phyloP scores from a whole-genome alignment of 2,329 filamentous ascomycete species.

The Alternaria angustiovoidea region DNA sequence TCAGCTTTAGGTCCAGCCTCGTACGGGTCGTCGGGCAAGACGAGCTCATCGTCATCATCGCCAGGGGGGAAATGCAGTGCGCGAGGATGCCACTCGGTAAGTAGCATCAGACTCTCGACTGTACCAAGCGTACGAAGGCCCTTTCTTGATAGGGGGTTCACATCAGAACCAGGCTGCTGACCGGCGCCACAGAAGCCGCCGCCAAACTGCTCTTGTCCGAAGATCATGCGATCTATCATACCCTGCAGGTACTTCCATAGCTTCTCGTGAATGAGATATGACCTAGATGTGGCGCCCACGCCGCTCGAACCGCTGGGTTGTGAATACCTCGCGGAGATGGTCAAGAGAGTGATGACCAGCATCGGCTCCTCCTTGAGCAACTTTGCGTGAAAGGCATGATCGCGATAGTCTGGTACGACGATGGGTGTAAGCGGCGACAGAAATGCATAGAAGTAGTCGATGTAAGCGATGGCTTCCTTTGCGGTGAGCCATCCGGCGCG shows the following conservation, averaged over 20 bases:
- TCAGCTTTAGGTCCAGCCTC: slow-evolving; percentile 51
- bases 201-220: slow-evolving; percentile 95
- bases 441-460: slow-evolving; percentile 94
- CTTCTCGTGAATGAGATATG: slow-evolving; percentile 92
- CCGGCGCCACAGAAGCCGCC: slow-evolving; percentile 83
- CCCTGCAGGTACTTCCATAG: slow-evolving; percentile 93
- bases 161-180: slow-evolving; percentile 71
- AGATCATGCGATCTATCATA: slow-evolving; percentile 94
- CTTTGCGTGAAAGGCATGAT: slow-evolving; percentile 79
- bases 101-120: slow-evolving; percentile 89
- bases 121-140: slow-evolving; percentile 90
- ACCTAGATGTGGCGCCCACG: slow-evolving; percentile 73
- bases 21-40: slow-evolving; percentile 73
- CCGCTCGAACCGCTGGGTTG: slow-evolving; percentile 77
- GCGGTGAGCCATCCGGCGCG: slow-evolving; percentile 96
- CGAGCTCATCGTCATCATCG: slow-evolving; percentile 70
- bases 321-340: slow-evolving; percentile 88
- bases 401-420: slow-evolving; percentile 86
- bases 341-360: slow-evolving; percentile 87
- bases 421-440: slow-evolving; percentile 93
- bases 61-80: slow-evolving; percentile 89
- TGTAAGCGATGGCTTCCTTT: slow-evolving; percentile 89
- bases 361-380: slow-evolving; percentile 92
- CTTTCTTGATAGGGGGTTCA: slow-evolving; percentile 64
- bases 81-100: slow-evolving; percentile 97